phyloP scores from a whole-genome alignment of 2,329 filamentous ascomycete species.

The Clonostachys chloroleuca region DNA sequence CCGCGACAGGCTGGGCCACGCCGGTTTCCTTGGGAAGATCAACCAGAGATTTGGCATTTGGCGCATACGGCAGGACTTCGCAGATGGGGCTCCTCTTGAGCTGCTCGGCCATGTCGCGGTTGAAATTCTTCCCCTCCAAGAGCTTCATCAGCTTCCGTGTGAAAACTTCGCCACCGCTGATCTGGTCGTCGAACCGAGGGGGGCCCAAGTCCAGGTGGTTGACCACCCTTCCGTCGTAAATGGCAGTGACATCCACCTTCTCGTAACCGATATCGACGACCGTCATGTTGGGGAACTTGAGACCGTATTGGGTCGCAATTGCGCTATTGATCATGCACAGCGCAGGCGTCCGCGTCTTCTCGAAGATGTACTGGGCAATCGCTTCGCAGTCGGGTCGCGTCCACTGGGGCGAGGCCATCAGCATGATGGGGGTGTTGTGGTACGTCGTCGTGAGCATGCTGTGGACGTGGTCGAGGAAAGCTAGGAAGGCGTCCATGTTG shows the following conservation, averaged over 20 bases:
- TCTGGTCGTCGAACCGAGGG: slow-evolving; percentile 39
- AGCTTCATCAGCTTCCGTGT: slow-evolving; percentile 69
- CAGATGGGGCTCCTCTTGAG: slow-evolving; percentile 63
- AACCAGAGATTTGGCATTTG: slow-evolving; percentile 37
- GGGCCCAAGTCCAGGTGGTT: slow-evolving; percentile 61
- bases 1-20: slow-evolving; percentile 17
- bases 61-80: slow-evolving; percentile 58
- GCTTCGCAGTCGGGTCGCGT: slow-evolving; percentile 81
- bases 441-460: slow-evolving; percentile 84
- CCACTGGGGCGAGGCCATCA: slow-evolving; percentile 89
- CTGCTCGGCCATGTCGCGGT: slow-evolving; percentile 65
- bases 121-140: slow-evolving; percentile 55
- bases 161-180: slow-evolving; percentile 84
- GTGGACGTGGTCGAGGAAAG: slow-evolving; percentile 89
- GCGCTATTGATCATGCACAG: slow-evolving; percentile 89
- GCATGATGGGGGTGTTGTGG: slow-evolving; percentile 91
- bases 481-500: slow-evolving; percentile 90
- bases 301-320: slow-evolving; percentile 80
- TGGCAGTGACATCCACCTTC: slow-evolving; percentile 89
- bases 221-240: slow-evolving; percentile 74
- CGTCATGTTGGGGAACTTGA: slow-evolving; percentile 70
- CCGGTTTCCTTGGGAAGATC: slow-evolving; percentile 39
- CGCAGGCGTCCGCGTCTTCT: slow-evolving; percentile 92
- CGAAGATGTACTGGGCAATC: slow-evolving; percentile 92
- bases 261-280: slow-evolving; percentile 88